Evolutionary conservation across 2,329 filamentous ascomycete species (phyloP).

Genomic region (Emmonsiellopsis sp.): DNA sequence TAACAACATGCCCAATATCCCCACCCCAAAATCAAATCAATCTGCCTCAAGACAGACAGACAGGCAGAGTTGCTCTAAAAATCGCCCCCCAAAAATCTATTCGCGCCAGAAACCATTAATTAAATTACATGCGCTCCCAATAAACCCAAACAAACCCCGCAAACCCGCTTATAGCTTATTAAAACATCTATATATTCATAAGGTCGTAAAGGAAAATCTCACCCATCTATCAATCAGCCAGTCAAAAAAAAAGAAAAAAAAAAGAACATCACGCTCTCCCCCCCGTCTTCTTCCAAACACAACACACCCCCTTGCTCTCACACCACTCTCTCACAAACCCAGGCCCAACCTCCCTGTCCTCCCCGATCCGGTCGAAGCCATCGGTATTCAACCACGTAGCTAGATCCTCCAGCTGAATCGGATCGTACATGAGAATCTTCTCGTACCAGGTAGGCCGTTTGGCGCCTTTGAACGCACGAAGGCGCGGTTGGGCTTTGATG

Average conservation of each 20-base stretch:
- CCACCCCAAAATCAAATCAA: too few relatives aligned
- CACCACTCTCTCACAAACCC: constrained; percentile 79
- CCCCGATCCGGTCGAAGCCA: constrained; percentile 52
- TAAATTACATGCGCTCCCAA: too few relatives aligned
- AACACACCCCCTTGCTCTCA: constrained; percentile 76
- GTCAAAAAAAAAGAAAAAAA: not conserved
- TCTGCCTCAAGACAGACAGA: too few relatives aligned
- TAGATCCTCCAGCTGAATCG: constrained; percentile 78
- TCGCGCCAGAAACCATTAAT: too few relatives aligned
- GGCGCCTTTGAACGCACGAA: constrained; percentile 25
- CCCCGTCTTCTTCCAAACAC: constrained; percentile 54
- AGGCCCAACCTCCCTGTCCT: constrained; percentile 54
- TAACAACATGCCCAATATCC: too few relatives aligned
- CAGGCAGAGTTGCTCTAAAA: too few relatives aligned
- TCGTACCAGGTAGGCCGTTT: constrained; percentile 65
- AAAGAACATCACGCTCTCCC: not conserved
- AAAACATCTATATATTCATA: not conserved
- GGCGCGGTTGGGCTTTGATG: constrained; percentile 34
- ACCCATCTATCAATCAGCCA: not conserved
- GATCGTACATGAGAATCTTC: constrained; percentile 89
- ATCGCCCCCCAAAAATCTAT: too few relatives aligned
- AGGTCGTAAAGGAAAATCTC: not conserved
- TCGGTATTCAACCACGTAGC: constrained; percentile 72
- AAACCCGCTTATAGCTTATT: too few relatives aligned
- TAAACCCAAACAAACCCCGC: too few relatives aligned